These are phyloP conservation scores for Yamadazyma insecticola DNA, from an alignment of 805 yeast species.

Conservation along the genomic window DNA sequence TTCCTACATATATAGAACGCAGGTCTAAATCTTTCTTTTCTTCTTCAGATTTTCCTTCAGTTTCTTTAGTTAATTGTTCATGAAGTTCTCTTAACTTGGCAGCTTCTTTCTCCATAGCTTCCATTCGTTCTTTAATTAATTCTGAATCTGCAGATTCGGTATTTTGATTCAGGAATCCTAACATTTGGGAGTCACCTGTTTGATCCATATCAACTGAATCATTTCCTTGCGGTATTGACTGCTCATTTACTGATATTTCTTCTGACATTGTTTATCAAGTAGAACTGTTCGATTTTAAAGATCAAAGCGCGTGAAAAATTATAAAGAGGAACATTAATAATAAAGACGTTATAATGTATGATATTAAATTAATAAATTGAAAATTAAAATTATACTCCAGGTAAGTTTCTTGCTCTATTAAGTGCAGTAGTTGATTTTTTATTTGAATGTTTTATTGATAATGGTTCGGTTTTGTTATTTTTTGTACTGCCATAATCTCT, in stretches of 20 bases:
- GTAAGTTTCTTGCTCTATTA: constrained; percentile 16
- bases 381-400: constrained; percentile 4
- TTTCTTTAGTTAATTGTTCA: constrained; percentile 21
- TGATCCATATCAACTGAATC: constrained; percentile 3
- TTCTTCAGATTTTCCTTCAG: constrained; percentile 31
- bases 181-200: background rate
- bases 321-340: background rate
- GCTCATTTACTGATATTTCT: constrained; percentile 19
- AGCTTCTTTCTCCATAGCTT: constrained; percentile 60
- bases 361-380: background rate
- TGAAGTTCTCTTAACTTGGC: constrained; percentile 31
- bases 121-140: constrained; percentile 25
- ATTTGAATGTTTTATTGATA: constrained; percentile 6
- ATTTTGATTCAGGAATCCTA: constrained; percentile 1
- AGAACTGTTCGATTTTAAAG: constrained; percentile 4
- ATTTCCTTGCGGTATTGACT: constrained; percentile 5
- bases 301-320: no score
- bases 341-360: background rate
- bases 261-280: constrained; percentile 27
- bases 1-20: constrained; percentile 76
- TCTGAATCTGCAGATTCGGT: constrained; percentile 2
- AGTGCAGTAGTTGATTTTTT: constrained; percentile 11
- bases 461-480: constrained; percentile 1
- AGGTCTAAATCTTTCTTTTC: constrained; percentile 65
- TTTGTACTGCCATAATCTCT: constrained; percentile 17